Base-by-base conservation (phyloP, 1,284 basidiomycete species). In the Pascua sp. region DNA sequence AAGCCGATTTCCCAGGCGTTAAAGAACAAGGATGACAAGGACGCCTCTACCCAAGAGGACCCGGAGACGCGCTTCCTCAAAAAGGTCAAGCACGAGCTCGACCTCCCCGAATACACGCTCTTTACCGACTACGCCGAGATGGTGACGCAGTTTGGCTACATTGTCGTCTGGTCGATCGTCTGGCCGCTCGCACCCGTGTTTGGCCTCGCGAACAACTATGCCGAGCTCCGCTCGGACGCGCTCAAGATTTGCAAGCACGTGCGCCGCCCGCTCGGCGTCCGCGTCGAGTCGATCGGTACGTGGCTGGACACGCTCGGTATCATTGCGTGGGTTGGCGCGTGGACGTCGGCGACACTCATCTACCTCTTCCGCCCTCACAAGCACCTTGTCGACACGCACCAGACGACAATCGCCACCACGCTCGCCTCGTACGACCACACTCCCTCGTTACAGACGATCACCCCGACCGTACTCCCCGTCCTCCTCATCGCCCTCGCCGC, bases 121-220 rank as follows among this genome's bases (percentile, higher is more conserved):
- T 91, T 90, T 67, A 80, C 76, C 57, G 93, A 96, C 78, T 97
- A 94, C 75, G 86, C 86, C 68, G 94, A 98, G 80, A 96, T 98
- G 92, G 90, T 91, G 32, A 91, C 90, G 4, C 82, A 79, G 76
- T 95, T 96, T 71, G 95, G 95, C 2, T 94, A 93, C 73, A 85
- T 97, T 36, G 85, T 85, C 3, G 80, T 97, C 37, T 98, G 94
- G 91, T 89, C 87, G 43, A 87, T 90, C 37, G 90, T 95, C 57
- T 98, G 94, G 95, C 92, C 94, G 1, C 80, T 98, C 15, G 90
- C 91, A 5, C 86, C 89, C n/a, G 81, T 67, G 41, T 66, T 70
- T 44, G 65, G 67, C 4, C 57, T 74, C 36, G 57, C 73, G 55
- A 76, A 96, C 80, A 95, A 96, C 76, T 85, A 92, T 75, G 80